A percentile compares a stretch with the other conserved stretches of the same genome.
phyloP scores from a whole-genome alignment of 768 basidiomycete species.

The Tylopilus subfusipes region DNA sequence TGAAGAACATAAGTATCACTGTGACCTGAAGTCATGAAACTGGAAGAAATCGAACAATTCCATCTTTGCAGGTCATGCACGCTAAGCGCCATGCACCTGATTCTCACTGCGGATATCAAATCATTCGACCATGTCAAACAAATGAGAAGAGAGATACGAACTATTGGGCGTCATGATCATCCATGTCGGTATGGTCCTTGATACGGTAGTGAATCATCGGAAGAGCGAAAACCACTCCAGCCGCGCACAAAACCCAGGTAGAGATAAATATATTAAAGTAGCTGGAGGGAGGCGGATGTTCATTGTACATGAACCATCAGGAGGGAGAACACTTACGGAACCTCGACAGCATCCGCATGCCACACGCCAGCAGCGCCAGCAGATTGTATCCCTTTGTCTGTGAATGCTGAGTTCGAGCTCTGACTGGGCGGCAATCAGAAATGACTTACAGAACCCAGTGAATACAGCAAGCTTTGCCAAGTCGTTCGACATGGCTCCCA shows the following conservation, averaged over 20 bases:
- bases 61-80: background rate
- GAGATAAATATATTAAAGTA: slow-evolving; percentile 73
- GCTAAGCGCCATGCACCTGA: background rate
- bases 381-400: slow-evolving; percentile 73
- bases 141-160: slow-evolving; percentile 23
- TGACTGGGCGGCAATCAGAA: background rate
- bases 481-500: slow-evolving; percentile 85
- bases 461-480: slow-evolving; percentile 77
- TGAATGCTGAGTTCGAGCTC: slow-evolving; percentile 1
- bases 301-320: background rate
- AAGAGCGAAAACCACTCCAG: slow-evolving; percentile 60
- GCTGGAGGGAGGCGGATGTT: slow-evolving; percentile 16
- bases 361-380: slow-evolving; percentile 72
- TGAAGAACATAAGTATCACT: background rate
- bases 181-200: slow-evolving; percentile 52
- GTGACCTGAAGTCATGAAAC: background rate
- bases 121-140: background rate
- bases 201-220: slow-evolving; percentile 75
- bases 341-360: slow-evolving; percentile 59
- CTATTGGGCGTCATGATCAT: slow-evolving; percentile 54
- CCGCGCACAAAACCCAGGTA: slow-evolving; percentile 68
- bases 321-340: slow-evolving; percentile 48
- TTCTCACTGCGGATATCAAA: slow-evolving; percentile 11
- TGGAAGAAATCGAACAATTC: background rate
- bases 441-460: slow-evolving; percentile 70